phyloP scores from a whole-genome alignment of 129 eudicot genomes.

The Lactuca sativa region DNA sequence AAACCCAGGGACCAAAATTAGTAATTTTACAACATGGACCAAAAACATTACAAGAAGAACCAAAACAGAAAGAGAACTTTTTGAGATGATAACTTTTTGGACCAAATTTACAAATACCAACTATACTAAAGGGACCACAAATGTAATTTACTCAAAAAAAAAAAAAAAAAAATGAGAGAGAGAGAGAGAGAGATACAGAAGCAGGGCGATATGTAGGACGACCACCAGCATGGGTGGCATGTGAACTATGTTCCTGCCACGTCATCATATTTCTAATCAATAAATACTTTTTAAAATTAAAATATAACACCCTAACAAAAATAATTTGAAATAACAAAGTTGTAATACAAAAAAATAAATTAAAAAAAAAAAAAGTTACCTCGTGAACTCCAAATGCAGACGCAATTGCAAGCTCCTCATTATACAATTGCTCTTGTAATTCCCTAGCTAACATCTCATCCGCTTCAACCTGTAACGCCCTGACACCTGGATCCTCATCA shows the following conservation, averaged over 20 bases:
- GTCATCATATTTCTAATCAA: too few species aligned
- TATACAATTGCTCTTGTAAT: slow-evolving; percentile 91
- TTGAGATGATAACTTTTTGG: too few species aligned
- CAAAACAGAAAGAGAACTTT: too few species aligned
- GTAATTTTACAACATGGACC: too few species aligned
- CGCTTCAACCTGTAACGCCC: slow-evolving; percentile 72
- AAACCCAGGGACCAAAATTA: background rate
- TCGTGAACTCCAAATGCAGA: slow-evolving; percentile 44
- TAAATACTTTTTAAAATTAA: too few species aligned
- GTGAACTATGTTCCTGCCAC: slow-evolving; percentile 43
- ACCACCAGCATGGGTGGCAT: slow-evolving; percentile 36
- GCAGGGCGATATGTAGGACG: slow-evolving; percentile 40
- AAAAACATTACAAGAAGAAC: too few species aligned
- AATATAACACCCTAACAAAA: too few species aligned
- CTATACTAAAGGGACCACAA: too few species aligned
- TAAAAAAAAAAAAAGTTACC: slow-evolving; percentile 27
- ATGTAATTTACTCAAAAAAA: background rate
- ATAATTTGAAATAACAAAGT: too few species aligned
- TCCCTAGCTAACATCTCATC: slow-evolving; percentile 93
- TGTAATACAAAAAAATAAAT: too few species aligned
- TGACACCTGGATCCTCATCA: slow-evolving; percentile 46
- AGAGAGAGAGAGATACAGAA: slow-evolving; percentile 44
- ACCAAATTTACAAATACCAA: too few species aligned
- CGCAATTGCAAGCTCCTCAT: slow-evolving; percentile 44
- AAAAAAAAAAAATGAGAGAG: background rate